These are phyloP conservation scores for Exophiala phaeomuriformis DNA, from an alignment of 2,329 filamentous ascomycete genomes.

Conservation along the genomic window DNA sequence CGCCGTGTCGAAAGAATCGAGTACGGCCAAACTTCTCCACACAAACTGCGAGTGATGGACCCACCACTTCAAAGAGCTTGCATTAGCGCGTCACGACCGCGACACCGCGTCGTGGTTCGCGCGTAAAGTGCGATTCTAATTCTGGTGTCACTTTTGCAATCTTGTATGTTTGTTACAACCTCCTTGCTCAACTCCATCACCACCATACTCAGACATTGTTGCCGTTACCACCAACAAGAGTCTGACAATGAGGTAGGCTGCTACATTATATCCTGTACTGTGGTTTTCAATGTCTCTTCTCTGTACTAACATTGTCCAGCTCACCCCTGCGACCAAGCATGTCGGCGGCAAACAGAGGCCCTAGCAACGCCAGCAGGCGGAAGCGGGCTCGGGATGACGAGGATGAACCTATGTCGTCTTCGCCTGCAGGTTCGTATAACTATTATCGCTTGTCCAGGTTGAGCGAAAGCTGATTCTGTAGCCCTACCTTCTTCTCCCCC, in stretches of 20 bases:
- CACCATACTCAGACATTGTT: neutral
- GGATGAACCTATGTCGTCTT: slow-evolving; percentile 54
- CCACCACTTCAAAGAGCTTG: slow-evolving; percentile 4
- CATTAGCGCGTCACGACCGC: neutral
- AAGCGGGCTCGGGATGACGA: slow-evolving; percentile 62
- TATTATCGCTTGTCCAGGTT: neutral
- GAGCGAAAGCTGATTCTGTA: slow-evolving; percentile 18
- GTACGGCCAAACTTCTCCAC: no score
- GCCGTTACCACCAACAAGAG: neutral
- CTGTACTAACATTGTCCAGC: slow-evolving; percentile 40
- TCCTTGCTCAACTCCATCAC: neutral
- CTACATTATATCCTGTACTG: neutral
- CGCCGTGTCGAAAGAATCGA: no score
- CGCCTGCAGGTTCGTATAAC: slow-evolving; percentile 43
- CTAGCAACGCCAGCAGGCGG: slow-evolving; percentile 45
- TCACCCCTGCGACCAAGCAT: slow-evolving; percentile 76
- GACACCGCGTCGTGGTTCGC: neutral
- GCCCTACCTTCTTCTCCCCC: slow-evolving; percentile 55
- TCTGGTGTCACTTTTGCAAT: neutral
- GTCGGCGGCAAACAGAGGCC: slow-evolving; percentile 74
- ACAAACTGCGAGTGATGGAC: neutral
- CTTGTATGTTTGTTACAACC: neutral
- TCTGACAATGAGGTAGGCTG: slow-evolving; percentile 17
- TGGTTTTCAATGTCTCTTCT: neutral
- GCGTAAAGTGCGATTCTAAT: slow-evolving; percentile 4